Base-by-base conservation (phyloP, 345 rosid genomes). In the Raphanus raphanistrum region DNA sequence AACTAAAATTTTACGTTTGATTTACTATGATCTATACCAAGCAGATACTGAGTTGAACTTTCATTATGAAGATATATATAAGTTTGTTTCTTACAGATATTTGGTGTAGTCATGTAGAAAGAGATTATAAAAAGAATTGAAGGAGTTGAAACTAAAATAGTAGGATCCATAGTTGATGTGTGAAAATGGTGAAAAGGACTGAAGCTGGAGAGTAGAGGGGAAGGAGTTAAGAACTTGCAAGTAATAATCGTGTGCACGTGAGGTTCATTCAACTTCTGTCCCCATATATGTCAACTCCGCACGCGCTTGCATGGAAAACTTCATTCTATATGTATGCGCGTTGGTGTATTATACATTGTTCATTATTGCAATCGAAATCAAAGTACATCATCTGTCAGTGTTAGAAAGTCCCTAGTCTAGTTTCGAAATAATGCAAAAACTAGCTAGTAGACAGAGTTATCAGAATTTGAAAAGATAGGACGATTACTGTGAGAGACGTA, bases 171-270 rank as follows among this genome's bases (percentile, higher is more conserved):
- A 58, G 2, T 11, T 63, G 65, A 55, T 10, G 5, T 12, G 76
- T 57, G 31, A 55, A 63, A 55, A 17, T 71, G 52, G 62, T 71
- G 72, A 72, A 43, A 72, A 66, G 6, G 70, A 79, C 69, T 4
- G 64, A 78, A 43, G 73, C 41, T 71, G 17, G 52, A 66, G 60
- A 57, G 9, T 5, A 43, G 67, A 58, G 67, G 12, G 8, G 35
- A 64, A 17, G 6, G 13, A 38, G 43, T 58, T 54, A 54, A 27
- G 8, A 54, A 54, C 59, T 59, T 32, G 16, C 28, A 72, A 48
- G 78, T 73, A 50, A 70, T 61, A 62, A 61, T 68, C 70, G 74
- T 50, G 73, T 62, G 78, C 82, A 79, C 82, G 82, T 79, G 78
- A 79, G 78, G 16, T 28, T 63, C 35, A 73, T 79, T 79, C 63